phyloP scores from a whole-genome alignment of 2,329 filamentous ascomycete species.

The Xylariomycetidae sp. region DNA sequence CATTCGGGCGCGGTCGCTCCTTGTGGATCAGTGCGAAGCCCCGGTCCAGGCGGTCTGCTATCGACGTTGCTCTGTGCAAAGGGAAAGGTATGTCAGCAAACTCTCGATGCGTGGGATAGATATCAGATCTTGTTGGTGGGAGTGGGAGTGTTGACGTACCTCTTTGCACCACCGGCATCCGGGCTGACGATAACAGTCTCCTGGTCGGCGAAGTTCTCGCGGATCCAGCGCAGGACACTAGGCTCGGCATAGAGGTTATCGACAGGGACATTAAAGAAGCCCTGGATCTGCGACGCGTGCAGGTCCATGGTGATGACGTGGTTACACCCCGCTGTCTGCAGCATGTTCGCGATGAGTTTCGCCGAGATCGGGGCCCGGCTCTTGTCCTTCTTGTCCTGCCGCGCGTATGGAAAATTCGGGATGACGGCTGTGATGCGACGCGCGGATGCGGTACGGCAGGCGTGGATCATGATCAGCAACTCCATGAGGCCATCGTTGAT shows the following conservation, averaged over 20 bases:
- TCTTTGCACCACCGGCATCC: constrained; percentile 90
- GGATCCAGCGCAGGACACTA: constrained; percentile 84
- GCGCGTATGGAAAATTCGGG: constrained; percentile 92
- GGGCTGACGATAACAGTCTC: constrained; percentile 93
- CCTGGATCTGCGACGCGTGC: constrained; percentile 88
- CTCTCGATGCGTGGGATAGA: too few relatives aligned
- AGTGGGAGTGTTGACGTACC: constrained; percentile 39
- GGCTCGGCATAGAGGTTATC: constrained; percentile 89
- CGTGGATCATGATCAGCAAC: constrained; percentile 95
- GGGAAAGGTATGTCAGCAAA: too few relatives aligned
- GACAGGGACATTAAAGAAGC: constrained; percentile 80
- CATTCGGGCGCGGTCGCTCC: constrained; percentile 78
- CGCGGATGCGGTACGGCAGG: constrained; percentile 64
- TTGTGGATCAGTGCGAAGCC: constrained; percentile 96
- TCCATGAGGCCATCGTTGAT: constrained; percentile 99
- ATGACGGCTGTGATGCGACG: constrained; percentile 92
- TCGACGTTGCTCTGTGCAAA: constrained; percentile 67
- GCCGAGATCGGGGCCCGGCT: constrained; percentile 94
- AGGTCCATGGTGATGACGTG: constrained; percentile 95
- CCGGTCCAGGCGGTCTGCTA: constrained; percentile 85
- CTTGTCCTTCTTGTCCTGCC: constrained; percentile 95
- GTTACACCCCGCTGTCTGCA: constrained; percentile 88
- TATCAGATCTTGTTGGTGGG: too few relatives aligned
- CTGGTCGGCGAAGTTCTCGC: constrained; percentile 72
- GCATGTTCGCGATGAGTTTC: constrained; percentile 95